Evolutionary conservation across 2,329 filamentous ascomycete genomes (phyloP).

Genomic region (Sporothrix schenckii): DNA sequence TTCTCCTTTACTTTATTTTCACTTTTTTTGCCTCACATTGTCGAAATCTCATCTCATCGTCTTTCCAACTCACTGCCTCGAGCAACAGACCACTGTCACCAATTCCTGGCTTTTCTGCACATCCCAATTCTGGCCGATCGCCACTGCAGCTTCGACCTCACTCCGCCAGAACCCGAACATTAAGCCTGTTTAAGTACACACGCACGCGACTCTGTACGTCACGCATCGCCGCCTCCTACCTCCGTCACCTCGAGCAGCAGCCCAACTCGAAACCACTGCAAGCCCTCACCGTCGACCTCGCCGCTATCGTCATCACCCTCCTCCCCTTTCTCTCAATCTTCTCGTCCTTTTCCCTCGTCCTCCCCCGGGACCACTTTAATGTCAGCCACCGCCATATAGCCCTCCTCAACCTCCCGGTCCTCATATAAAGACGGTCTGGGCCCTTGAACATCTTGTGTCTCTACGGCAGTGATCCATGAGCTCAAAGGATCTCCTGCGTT

Average conservation of each 20-base stretch:
- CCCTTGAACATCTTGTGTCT: constrained; percentile 17
- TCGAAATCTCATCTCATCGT: not conserved
- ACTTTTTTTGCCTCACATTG: not conserved
- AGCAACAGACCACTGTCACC: constrained; percentile 6
- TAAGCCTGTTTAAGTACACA: constrained; percentile 3
- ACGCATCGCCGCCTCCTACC: constrained; percentile 1
- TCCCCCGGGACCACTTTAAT: constrained; percentile 26
- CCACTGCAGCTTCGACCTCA: constrained; percentile 16
- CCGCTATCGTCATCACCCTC: not conserved
- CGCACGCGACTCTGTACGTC: constrained; percentile 4
- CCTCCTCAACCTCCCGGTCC: constrained; percentile 4
- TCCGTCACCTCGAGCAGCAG: not conserved
- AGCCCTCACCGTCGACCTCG: too few species aligned
- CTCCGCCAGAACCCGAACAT: not conserved
- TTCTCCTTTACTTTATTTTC: constrained; percentile 4
- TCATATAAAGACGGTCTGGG: constrained; percentile 23
- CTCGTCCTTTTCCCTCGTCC: not conserved
- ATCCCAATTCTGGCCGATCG: constrained; percentile 24
- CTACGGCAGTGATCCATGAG: constrained; percentile 71
- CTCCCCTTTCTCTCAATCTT: not conserved
- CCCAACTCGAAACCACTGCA: not conserved
- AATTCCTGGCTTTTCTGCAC: constrained; percentile 19
- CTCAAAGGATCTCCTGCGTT: constrained; percentile 86
- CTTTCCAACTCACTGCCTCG: not conserved
- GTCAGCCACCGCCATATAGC: constrained; percentile 23